Percentiles rank a stretch among this genome's conserved stretches.
phyloP scores from a whole-genome alignment of 2,329 filamentous ascomycete species.

The Ophiostoma ips region DNA sequence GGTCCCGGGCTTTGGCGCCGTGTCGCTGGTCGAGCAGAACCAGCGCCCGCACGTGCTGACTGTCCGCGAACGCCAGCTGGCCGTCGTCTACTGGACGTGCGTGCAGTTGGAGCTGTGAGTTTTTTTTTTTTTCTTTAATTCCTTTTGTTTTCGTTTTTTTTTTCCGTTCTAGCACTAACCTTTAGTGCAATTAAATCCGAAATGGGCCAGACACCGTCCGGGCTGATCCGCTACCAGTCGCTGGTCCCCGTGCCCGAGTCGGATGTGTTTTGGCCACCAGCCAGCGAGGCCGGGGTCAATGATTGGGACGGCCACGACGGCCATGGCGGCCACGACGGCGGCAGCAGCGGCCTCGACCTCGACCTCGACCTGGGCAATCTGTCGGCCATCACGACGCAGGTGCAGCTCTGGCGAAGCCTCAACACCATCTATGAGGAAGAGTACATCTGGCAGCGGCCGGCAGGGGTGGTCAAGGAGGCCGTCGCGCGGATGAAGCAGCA shows the following conservation, averaged over 20 bases:
- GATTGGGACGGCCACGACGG: not conserved
- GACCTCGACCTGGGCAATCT: not conserved
- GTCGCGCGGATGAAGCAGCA: slow-evolving; percentile 3
- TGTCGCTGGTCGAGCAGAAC: slow-evolving; percentile 7
- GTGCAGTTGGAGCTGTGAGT: slow-evolving; percentile 13
- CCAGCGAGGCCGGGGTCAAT: not conserved
- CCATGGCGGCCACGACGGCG: too few relatives aligned
- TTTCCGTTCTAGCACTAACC: not conserved
- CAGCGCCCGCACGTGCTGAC: not conserved
- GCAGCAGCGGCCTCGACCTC: too few relatives aligned
- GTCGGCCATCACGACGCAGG: slow-evolving; percentile 8
- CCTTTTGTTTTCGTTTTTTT: not conserved
- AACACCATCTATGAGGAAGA: slow-evolving; percentile 8
- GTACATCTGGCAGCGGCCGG: not conserved
- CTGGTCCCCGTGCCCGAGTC: slow-evolving; percentile 6
- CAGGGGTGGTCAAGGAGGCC: not conserved
- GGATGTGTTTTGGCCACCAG: not conserved
- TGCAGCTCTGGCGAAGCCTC: slow-evolving; percentile 3
- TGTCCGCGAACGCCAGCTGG: slow-evolving; percentile 8
- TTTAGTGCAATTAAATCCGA: slow-evolving; percentile 10
- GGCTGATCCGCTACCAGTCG: slow-evolving; percentile 8
- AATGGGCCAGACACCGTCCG: slow-evolving; percentile 2
- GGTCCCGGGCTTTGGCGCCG: not conserved
- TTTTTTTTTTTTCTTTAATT: not conserved
- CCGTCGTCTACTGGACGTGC: slow-evolving; percentile 11